These are phyloP conservation scores for Penicillium olsonii DNA, from an alignment of 2,329 filamentous ascomycete genomes.

Conservation along the genomic window DNA sequence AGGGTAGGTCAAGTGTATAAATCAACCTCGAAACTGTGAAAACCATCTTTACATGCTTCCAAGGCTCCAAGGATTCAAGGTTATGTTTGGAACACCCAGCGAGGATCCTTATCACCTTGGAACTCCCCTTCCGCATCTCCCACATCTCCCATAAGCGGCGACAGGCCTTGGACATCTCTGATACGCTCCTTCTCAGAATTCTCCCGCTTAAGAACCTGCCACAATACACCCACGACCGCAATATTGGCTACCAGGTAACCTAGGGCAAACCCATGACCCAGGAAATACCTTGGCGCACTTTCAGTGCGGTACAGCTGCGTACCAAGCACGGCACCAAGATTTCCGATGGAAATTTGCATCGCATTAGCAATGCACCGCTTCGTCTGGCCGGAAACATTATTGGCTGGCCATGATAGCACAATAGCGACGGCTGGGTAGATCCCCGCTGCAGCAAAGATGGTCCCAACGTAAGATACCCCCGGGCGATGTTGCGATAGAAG, in stretches of 20 bases:
- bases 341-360: conserved; percentile 72
- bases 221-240: conserved; percentile 55
- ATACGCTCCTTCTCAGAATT: conserved; percentile 56
- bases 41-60: too few species aligned
- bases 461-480: conserved; percentile 7
- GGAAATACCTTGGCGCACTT: conserved; percentile 62
- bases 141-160: conserved; percentile 43
- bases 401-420: conserved; percentile 69
- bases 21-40: too few species aligned
- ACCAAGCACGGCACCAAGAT: conserved; percentile 67
- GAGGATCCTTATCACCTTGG: conserved; percentile 62
- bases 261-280: conserved; percentile 68
- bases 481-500: conserved; percentile 57
- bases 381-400: conserved; percentile 70
- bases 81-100: conserved; percentile 67
- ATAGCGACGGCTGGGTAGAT: conserved; percentile 53
- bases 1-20: too few species aligned
- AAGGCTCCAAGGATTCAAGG: too few species aligned
- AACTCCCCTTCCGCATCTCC: conserved; percentile 55
- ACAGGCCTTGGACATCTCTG: conserved; percentile 44
- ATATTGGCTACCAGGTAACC: conserved; percentile 64
- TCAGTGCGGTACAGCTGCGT: conserved; percentile 67
- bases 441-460: conserved; percentile 7
- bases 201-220: conserved; percentile 57
- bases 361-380: conserved; percentile 69